These are phyloP conservation scores for Leccinum arenicola DNA, from an alignment of 768 basidiomycete genomes.

Conservation along the genomic window DNA sequence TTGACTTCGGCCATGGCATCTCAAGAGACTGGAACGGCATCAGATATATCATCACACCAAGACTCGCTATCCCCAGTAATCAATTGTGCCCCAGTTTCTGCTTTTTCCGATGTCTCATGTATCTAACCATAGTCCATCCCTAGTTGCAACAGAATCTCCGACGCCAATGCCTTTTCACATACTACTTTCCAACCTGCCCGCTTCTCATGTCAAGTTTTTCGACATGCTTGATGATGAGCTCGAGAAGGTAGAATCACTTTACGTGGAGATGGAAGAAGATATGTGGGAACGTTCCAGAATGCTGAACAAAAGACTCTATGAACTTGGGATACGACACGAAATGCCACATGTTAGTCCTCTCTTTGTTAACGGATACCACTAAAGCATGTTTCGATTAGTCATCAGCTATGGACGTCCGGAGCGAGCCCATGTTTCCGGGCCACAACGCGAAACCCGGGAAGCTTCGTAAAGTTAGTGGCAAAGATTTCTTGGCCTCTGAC, in stretches of 20 bases:
- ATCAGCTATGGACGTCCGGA: slow-evolving; percentile 1
- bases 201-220: slow-evolving; percentile 70
- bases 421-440: slow-evolving; percentile 4
- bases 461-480: neutral
- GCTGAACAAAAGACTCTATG: slow-evolving; percentile 67
- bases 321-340: slow-evolving; percentile 66
- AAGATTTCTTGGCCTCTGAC: slow-evolving; percentile 9
- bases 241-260: slow-evolving; percentile 85
- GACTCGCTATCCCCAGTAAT: slow-evolving; percentile 1
- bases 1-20: no score
- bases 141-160: neutral
- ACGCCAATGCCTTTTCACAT: slow-evolving; percentile 40
- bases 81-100: slow-evolving; percentile 9
- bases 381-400: slow-evolving; percentile 6
- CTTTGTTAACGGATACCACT: neutral
- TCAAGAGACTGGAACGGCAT: neutral
- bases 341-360: slow-evolving; percentile 47
- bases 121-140: neutral
- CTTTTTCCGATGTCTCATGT: slow-evolving; percentile 20
- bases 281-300: slow-evolving; percentile 44
- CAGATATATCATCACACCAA: neutral
- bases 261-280: slow-evolving; percentile 62
- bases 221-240: slow-evolving; percentile 70
- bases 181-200: slow-evolving; percentile 52
- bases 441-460: neutral